phyloP scores from a whole-genome alignment of 2,329 filamentous ascomycete species.

The Xylariaceae sp. region DNA sequence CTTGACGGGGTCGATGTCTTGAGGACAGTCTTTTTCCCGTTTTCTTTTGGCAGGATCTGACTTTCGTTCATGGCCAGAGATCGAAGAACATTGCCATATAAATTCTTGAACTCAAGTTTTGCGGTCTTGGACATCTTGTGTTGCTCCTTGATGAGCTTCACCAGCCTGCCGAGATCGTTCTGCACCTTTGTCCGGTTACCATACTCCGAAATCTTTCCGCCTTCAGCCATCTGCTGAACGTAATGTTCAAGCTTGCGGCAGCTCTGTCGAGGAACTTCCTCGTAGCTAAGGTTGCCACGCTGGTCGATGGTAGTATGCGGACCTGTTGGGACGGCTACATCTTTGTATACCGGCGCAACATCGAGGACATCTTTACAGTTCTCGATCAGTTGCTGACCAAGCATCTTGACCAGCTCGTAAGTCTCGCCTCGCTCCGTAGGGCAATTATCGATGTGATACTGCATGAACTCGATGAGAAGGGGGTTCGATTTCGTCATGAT shows the following conservation, averaged over 20 bases:
- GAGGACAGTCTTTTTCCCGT: slow-evolving; percentile 57
- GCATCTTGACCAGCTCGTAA: slow-evolving; percentile 93
- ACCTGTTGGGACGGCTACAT: slow-evolving; percentile 86
- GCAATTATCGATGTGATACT: slow-evolving; percentile 99
- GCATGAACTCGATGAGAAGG: slow-evolving; percentile 95
- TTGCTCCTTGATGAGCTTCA: slow-evolving; percentile 97
- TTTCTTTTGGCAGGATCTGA: slow-evolving; percentile 90
- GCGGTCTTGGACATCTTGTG: slow-evolving; percentile 96
- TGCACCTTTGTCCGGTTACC: slow-evolving; percentile 98
- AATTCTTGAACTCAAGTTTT: slow-evolving; percentile 90
- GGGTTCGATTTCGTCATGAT: slow-evolving; percentile 99
- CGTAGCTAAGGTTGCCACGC: slow-evolving; percentile 87
- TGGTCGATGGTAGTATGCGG: slow-evolving; percentile 90
- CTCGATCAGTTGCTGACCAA: slow-evolving; percentile 88
- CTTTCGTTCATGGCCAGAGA: slow-evolving; percentile 97
- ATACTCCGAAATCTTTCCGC: slow-evolving; percentile 97
- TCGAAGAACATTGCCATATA: slow-evolving; percentile 92
- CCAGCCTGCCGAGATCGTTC: slow-evolving; percentile 89
- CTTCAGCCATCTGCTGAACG: slow-evolving; percentile 96
- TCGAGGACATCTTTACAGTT: slow-evolving; percentile 93
- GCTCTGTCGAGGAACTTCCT: slow-evolving; percentile 80
- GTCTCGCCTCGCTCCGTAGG: slow-evolving; percentile 95
- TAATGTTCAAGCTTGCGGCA: slow-evolving; percentile 98
- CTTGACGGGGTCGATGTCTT: slow-evolving; percentile 51
- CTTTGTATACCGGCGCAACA: slow-evolving; percentile 86